These are phyloP conservation scores for Jatropha podagrica DNA, from an alignment of 441 rosid genomes.

Conservation along the genomic window DNA sequence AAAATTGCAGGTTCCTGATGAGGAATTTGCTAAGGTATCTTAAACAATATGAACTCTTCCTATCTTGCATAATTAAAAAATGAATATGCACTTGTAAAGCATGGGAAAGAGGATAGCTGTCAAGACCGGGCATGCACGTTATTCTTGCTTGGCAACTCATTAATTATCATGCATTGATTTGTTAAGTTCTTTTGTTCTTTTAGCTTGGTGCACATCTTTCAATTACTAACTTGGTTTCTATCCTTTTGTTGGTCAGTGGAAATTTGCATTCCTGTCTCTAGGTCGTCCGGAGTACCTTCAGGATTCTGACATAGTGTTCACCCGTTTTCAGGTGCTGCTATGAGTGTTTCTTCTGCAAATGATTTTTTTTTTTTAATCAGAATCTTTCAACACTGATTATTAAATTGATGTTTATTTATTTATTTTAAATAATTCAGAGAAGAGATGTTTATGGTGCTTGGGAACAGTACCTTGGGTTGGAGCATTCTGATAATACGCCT, in stretches of 20 bases:
- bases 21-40: slow-evolving; percentile 82
- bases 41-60: background rate
- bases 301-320: slow-evolving; percentile 69
- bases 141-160: no score
- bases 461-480: slow-evolving; percentile 97
- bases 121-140: background rate
- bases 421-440: slow-evolving; percentile 45
- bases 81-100: background rate
- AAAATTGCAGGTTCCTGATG: slow-evolving; percentile 88
- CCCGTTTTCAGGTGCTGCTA: slow-evolving; percentile 71
- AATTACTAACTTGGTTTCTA: background rate
- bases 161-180: background rate
- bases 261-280: slow-evolving; percentile 80
- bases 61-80: background rate
- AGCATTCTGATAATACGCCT: slow-evolving; percentile 81
- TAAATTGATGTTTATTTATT: background rate
- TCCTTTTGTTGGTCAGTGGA: slow-evolving; percentile 58
- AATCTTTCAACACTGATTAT: background rate
- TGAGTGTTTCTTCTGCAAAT: background rate
- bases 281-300: slow-evolving; percentile 90
- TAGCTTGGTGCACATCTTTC: background rate
- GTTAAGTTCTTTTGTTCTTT: background rate
- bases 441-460: slow-evolving; percentile 92
- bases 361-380: no score
- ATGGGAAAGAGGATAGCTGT: background rate